Base-by-base conservation (phyloP, 345 rosid genomes). In the Acer campestre region DNA sequence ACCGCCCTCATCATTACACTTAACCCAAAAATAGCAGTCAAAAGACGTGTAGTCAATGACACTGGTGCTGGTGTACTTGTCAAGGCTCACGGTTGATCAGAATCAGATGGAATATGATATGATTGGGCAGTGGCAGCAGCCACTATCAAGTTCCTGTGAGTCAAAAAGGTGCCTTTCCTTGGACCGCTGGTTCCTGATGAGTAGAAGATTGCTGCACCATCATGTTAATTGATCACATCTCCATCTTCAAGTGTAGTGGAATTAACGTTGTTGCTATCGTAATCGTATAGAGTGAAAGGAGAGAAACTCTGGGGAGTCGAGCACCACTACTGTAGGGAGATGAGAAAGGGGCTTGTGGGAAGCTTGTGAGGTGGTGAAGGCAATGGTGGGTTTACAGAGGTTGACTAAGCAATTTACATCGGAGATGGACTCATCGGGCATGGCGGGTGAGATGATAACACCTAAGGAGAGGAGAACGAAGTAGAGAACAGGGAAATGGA, bases 131-230 rank as follows among this genome's bases (percentile, higher is more conserved):
- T 31, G 35, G 35, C 35, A 31, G 35, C n/a, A 2, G 35, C 35
- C 5, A 31, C 90, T 61, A 91, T 89, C 53, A 93, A 0, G 83
- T 92, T 95, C 53, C 92, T 86, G 86, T 95, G 99, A 29, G 86
- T 89, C 82, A 91, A 70, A 5, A n/a, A n/a, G 31, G 91, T 96
- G 6, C 97, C 98, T 74, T 95, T 93, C 78, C 88, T 90, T 23
- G 79, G 76, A 6, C 98, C 99, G 0, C 93, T 95, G 2, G 98
- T 93, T 62, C 97, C 99, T 0, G 99, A 95, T 0, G 98, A 95
- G 80, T 79, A 92, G 0, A 95, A 89, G 38, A 93, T 85, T 23
- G 91, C 92, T 0, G 97, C 98, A 3, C 5, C 35, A 3, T 31
- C 35, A 3, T 31, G 0, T 31, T 31, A 5, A 3, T 0, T 31